These are phyloP conservation scores for Trichosporon ovoides DNA, from an alignment of 1,284 basidiomycete genomes.

Conservation along the genomic window DNA sequence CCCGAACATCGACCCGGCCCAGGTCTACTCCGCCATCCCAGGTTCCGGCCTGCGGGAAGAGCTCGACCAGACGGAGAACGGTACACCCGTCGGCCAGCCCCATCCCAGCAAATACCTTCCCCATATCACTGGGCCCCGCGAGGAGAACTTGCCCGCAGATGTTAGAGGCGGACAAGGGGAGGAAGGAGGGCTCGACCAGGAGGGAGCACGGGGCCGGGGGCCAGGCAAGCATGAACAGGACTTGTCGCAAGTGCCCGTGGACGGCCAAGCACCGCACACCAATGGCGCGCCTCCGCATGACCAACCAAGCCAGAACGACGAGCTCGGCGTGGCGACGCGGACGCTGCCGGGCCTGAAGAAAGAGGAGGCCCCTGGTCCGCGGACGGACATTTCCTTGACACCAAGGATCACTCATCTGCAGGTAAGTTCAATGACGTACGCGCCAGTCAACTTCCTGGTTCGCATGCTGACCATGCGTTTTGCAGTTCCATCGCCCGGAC, in stretches of 20 bases:
- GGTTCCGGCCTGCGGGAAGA: conserved; percentile 11
- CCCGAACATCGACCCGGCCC: background rate
- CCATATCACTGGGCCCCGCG: background rate
- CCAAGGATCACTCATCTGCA: conserved; percentile 38
- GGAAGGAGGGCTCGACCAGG: conserved; percentile 20
- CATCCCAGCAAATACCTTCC: background rate
- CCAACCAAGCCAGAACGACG: conserved; percentile 20
- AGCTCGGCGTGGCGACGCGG: conserved; percentile 26
- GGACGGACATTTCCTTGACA: conserved; percentile 41
- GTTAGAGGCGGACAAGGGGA: conserved; percentile 12
- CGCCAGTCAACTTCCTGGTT: background rate
- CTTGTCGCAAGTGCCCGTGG: conserved; percentile 9
- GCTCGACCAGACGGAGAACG: background rate
- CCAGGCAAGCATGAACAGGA: conserved; percentile 30
- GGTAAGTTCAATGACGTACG: conserved; percentile 25
- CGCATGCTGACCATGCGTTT: background rate
- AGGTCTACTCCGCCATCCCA: conserved; percentile 12
- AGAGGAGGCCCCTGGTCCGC: conserved; percentile 39
- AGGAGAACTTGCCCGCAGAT: background rate
- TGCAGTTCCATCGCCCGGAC: conserved; percentile 2
- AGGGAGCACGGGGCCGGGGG: conserved; percentile 31
- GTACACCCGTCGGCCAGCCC: background rate
- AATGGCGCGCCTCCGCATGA: background rate
- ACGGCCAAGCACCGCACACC: conserved; percentile 9
- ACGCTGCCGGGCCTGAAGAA: conserved; percentile 33